Evolutionary conservation across 148 eudicot genomes (phyloP).

Genomic region (Vaccinium macrocarpon): DNA sequence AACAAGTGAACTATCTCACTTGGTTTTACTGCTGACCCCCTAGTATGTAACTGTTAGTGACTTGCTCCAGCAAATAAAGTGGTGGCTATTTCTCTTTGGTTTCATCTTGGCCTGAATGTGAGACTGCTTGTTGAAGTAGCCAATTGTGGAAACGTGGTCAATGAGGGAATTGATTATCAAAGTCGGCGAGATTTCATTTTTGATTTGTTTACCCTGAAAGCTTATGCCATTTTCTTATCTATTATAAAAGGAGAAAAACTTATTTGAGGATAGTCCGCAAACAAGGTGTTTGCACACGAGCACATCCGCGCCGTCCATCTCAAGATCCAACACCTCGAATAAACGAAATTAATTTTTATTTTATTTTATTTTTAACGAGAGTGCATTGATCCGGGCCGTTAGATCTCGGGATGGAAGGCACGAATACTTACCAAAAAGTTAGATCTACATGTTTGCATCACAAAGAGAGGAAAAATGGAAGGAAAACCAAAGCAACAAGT

Average conservation of each 20-base stretch:
- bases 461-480: too few species aligned
- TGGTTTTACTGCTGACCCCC: not conserved
- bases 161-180: not conserved
- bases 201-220: not conserved
- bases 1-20: not conserved
- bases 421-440: too few species aligned
- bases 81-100: not conserved
- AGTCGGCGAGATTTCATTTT: not conserved
- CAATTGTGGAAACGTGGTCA: not conserved
- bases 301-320: too few species aligned
- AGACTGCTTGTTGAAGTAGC: not conserved
- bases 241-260: not conserved
- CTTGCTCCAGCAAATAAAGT: not conserved
- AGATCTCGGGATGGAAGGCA: too few species aligned
- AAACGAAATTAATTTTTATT: too few species aligned
- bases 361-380: too few species aligned
- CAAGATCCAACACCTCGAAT: too few species aligned
- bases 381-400: too few species aligned
- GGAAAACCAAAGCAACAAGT: too few species aligned
- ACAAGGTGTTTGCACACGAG: too few species aligned
- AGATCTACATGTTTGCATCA: too few species aligned
- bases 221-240: not conserved
- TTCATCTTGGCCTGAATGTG: not conserved
- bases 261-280: too few species aligned
- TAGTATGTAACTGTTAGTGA: not conserved